Base-by-base conservation (phyloP, 1,139 yeast species). In the Zygoascus sp. region DNA sequence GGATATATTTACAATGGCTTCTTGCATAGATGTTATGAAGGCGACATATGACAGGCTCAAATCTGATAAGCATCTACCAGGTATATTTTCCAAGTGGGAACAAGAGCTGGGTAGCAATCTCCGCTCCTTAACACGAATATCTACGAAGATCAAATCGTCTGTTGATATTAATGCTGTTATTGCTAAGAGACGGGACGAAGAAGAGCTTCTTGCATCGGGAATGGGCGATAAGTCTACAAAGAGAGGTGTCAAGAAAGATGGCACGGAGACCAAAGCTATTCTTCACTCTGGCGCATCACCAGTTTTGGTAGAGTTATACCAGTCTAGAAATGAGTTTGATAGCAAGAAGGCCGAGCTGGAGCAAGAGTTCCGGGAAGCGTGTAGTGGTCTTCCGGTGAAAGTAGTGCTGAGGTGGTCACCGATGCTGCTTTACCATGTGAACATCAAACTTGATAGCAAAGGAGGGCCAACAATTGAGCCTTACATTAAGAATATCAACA, bases 1-100 rank as follows among this genome's bases (percentile, higher is more conserved):
- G 16, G 81, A 77, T 40, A 57, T 79, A 39, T 57, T 75, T 2
- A 66, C 71, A 15, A 56, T 76, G 5, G 73, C 79, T 0, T 61
- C 62, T 16, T 70, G 79, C 0, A 59, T 78, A 5, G 55, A 57
- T 15, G 47, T 56, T 1, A 60, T 61, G 57, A 53, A 56, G 15
- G 47, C 53, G 10, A 49, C 65, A 47, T 49, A 32, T 23, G 15
- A 39, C n/a, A n/a, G 30, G 22, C 11, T 47, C 17, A n/a, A 30
- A 21, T 15, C 22, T 17, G 44, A 45, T 20, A 36, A 40, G 28
- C 22, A 20, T 32, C 10, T 43, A 3, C 34, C 46, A 2, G 10
- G 17, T 9, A 19, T 45, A 23, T 32, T 50, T 34, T 28, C 19
- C 3, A 32, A 35, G 2, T 47, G 53, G 52, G 15, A 40, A 11